These are phyloP conservation scores for Puccinia triticina DNA, from an alignment of 1,284 basidiomycete species.

Conservation along the genomic window DNA sequence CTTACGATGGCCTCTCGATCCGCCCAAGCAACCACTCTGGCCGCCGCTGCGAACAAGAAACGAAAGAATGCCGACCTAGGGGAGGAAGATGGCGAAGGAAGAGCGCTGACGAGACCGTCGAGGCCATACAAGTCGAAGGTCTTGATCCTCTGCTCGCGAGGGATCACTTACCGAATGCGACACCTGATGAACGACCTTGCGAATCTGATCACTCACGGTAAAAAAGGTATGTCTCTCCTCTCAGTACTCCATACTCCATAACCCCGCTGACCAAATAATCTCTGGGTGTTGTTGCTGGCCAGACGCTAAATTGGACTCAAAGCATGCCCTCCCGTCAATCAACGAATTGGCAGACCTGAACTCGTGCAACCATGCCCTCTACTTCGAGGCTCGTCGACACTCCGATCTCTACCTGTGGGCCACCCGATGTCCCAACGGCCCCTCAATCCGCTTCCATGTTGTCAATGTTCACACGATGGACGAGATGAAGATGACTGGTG, in stretches of 20 bases:
- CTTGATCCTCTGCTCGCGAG: constrained; percentile 86
- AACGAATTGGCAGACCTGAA: constrained; percentile 97
- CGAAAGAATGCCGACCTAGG: constrained; percentile 8
- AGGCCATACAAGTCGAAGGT: constrained; percentile 69
- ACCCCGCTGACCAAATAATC: neutral
- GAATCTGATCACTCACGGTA: constrained; percentile 86
- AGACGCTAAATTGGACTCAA: constrained; percentile 97
- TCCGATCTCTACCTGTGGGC: constrained; percentile 98
- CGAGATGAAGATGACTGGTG: constrained; percentile 94
- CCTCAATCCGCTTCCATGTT: constrained; percentile 94
- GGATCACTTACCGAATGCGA: constrained; percentile 93
- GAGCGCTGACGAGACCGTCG: neutral
- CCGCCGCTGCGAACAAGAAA: neutral
- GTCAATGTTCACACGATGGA: constrained; percentile 99
- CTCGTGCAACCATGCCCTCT: constrained; percentile 96
- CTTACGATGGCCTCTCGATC: constrained; percentile 41
- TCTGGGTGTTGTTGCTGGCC: constrained; percentile 17
- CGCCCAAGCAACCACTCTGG: constrained; percentile 21
- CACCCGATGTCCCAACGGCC: constrained; percentile 94
- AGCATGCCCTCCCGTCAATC: constrained; percentile 87
- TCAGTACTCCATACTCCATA: neutral
- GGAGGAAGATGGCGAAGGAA: neutral
- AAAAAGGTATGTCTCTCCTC: constrained; percentile 72
- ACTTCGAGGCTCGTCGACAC: constrained; percentile 93
- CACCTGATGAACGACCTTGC: constrained; percentile 96